Evolutionary conservation across 495 filamentous ascomycete genomes (phyloP).

Genomic region (Penicillium parvum): DNA sequence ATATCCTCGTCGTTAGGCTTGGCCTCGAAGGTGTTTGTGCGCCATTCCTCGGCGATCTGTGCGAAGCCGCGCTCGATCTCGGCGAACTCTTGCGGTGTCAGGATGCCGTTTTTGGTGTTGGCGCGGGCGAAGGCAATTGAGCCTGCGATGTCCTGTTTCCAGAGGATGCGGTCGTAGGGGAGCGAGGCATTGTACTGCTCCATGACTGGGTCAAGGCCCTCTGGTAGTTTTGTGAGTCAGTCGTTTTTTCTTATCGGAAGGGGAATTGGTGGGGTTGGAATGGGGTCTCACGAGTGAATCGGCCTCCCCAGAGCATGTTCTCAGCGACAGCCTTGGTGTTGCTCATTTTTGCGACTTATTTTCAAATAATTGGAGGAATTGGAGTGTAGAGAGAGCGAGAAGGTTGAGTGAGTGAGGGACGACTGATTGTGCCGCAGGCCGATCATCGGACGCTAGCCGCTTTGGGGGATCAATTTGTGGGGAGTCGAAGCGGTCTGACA

Average conservation of each 20-base stretch:
- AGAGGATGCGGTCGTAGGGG: conserved; percentile 77
- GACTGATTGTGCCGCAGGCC: conserved; percentile 7
- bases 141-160: conserved; percentile 74
- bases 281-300: conserved; percentile 63
- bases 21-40: conserved; percentile 38
- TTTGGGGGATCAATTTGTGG: conserved; percentile 10
- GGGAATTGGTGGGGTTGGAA: conserved; percentile 5
- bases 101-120: conserved; percentile 70
- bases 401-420: not conserved
- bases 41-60: conserved; percentile 74
- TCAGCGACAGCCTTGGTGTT: conserved; percentile 40
- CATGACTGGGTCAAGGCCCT: conserved; percentile 86
- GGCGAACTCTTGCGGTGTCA: conserved; percentile 69
- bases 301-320: conserved; percentile 77
- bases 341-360: conserved; percentile 33
- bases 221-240: conserved; percentile 36
- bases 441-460: conserved; percentile 23
- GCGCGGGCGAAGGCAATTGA: conserved; percentile 85
- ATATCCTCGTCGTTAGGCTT: conserved; percentile 59
- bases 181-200: conserved; percentile 84
- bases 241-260: conserved; percentile 3
- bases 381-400: conserved; percentile 1
- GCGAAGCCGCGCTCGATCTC: conserved; percentile 71
- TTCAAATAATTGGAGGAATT: conserved; percentile 1
- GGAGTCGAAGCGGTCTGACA: not conserved